A percentile compares a stretch with the other conserved stretches of the same genome.
Evolutionary conservation across 306 rosid genomes (phyloP).

Genomic region (Albizia julibrissin): DNA sequence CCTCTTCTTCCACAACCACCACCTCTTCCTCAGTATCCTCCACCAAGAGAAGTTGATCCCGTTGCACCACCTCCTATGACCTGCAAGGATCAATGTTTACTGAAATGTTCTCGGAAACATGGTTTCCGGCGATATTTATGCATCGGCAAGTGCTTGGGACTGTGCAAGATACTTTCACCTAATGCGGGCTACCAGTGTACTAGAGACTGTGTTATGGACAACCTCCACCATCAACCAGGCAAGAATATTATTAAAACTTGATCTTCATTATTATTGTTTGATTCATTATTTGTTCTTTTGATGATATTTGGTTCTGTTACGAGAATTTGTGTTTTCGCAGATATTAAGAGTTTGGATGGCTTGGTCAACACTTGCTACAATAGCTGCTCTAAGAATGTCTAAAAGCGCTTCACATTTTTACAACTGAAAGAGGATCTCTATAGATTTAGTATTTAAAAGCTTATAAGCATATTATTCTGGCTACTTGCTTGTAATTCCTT

Average conservation of each 20-base stretch:
- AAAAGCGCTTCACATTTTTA: not conserved
- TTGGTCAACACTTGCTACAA: not conserved
- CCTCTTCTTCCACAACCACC: not conserved
- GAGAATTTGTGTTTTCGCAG: not conserved
- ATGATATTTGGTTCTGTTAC: not conserved
- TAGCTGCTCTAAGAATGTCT: not conserved
- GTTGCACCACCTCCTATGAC: not conserved
- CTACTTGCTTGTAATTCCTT: constrained; percentile 1
- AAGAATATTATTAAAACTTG: not conserved
- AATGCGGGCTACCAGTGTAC: not conserved
- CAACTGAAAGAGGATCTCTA: not conserved
- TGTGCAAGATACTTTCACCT: not conserved
- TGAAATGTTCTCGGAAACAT: not conserved
- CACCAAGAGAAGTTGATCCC: not conserved
- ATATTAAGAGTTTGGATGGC: not conserved
- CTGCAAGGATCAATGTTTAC: constrained; percentile 2
- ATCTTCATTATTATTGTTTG: not conserved
- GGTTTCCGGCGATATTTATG: not conserved
- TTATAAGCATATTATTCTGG: not conserved
- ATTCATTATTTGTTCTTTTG: not conserved
- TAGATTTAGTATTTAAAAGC: not conserved
- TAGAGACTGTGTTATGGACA: not conserved
- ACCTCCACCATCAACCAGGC: not conserved
- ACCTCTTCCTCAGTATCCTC: not conserved
- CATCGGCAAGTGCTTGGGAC: constrained; percentile 8